Evolutionary conservation across 495 filamentous ascomycete genomes (phyloP), one percentile per base, ranked within the genome.

Genomic region (Geopyxis carbonaria): DNA sequence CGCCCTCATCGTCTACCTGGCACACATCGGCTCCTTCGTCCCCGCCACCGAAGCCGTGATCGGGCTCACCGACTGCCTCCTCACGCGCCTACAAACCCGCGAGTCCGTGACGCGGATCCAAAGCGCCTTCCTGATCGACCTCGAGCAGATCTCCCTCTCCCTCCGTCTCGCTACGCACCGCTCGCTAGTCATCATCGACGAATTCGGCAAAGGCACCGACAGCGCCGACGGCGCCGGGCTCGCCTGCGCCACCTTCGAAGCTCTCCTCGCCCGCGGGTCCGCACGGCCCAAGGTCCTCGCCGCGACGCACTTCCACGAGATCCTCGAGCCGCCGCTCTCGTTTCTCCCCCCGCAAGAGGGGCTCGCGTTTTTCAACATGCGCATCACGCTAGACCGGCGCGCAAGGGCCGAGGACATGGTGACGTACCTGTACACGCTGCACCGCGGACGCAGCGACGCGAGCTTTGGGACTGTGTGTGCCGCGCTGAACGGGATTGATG

Each of bases 131-230:
- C 78, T 91, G 67, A 79, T 81, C 33, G 89, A 97, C 53, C 58
- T 97, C 21, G 84, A 93, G 45, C 85, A 97, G 45, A 73, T 92
- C 9, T 75, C 80, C 0, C 68, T 87, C 40, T 72, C 78, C 2
- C 61, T 89, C 41, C 82, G 73, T 31, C 72, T 92, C 27, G 72
- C 76, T 6, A 93, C 89, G 10, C 62, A 68, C 21, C 69, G 73
- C 20, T 92, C 79, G 50, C 60, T 97, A 2, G 57, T 95, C 3
- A 63, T 97, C 18, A 76, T 93, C 35, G 89, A 97, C 51, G 91
- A 97, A 49, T 95, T 97, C 46, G 89, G 89, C 3, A 97, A 94
- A 60, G 91, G 89, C 5, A 97, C 89, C 0, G 78, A 81, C 36
- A 66, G 70, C 11, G 67, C 67, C 44, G 70, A 89, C 60, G 89